Conservation (phyloP, 192 early-diverging fungal genomes). For the Funneliformis mosseae region DNA sequence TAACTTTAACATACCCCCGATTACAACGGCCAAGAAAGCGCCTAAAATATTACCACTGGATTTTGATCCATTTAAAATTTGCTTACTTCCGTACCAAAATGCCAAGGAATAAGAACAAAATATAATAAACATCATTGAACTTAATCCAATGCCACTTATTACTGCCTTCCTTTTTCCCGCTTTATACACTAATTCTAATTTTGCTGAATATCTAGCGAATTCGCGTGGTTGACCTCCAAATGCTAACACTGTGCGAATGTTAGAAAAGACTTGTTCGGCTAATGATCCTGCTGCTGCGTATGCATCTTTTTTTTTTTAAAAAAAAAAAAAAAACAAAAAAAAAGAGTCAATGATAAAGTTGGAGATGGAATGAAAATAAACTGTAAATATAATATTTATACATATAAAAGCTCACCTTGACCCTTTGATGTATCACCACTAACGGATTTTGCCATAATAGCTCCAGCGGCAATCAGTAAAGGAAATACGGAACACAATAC, state of each 20-base stretch:
- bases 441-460: conserved; percentile 48
- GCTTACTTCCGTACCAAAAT: conserved; percentile 73
- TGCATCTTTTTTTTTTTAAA: conserved; percentile 50
- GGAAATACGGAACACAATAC: conserved; percentile 37
- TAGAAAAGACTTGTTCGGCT: conserved; percentile 79
- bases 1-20: conserved; percentile 61
- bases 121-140: conserved; percentile 68
- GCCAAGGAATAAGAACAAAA: conserved; percentile 76
- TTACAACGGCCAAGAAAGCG: conserved; percentile 85
- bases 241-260: conserved; percentile 83
- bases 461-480: conserved; percentile 28
- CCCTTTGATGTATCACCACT: conserved; percentile 49
- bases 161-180: conserved; percentile 64
- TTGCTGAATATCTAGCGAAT: conserved; percentile 56
- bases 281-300: conserved; percentile 84
- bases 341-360: neutral
- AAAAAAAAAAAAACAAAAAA: neutral
- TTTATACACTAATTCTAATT: conserved; percentile 61
- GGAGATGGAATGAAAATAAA: neutral
- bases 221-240: conserved; percentile 83
- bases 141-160: conserved; percentile 62
- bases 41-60: conserved; percentile 62
- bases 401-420: conserved; percentile 39
- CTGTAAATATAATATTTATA: neutral
- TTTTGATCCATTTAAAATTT: conserved; percentile 51